Base-by-base conservation (phyloP, 345 rosid genomes). In the Durio zibethinus region DNA sequence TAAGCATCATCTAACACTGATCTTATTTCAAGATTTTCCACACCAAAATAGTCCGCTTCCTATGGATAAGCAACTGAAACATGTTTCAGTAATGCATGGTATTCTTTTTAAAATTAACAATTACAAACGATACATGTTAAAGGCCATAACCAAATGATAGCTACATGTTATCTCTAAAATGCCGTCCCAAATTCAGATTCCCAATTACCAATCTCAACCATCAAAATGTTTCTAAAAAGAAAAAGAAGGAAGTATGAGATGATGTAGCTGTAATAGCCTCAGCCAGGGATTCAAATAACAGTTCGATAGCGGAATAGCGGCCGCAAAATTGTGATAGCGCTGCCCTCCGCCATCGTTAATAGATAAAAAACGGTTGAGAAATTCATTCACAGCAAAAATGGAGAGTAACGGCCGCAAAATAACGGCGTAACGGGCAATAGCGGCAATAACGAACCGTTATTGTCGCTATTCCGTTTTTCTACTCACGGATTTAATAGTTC, bases 261-360 rank as follows among this genome's bases (percentile, higher is more conserved):
- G 72, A 68, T 68, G 31, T 38, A 20, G 70, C 48, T 65, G 72
- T 33, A 68, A 68, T 21, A 68, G n/a, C n/a, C n/a, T n/a, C n/a
- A n/a, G n/a, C n/a, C n/a, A n/a, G n/a, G n/a, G n/a, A n/a, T n/a
- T n/a, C n/a, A 57, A 57, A 21, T n/a, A n/a, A n/a, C n/a, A n/a
- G n/a, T n/a, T n/a, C n/a, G n/a, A n/a, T n/a, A n/a, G n/a, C n/a
- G n/a, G n/a, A n/a, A n/a, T n/a, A n/a, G n/a, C n/a, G n/a, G n/a
- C n/a, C n/a, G n/a, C n/a, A n/a, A n/a, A n/a, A n/a, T n/a, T n/a
- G n/a, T n/a, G n/a, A n/a, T n/a, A n/a, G n/a, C n/a, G n/a, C n/a
- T n/a, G n/a, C n/a, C n/a, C n/a, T n/a, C n/a, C n/a, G n/a, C n/a
- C n/a, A n/a, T n/a, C n/a, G n/a, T n/a, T n/a, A n/a, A n/a, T n/a